Evolutionary conservation across 768 basidiomycete genomes (phyloP), one percentile per base, ranked within the genome.

Genomic region (Lactarius vividus): DNA sequence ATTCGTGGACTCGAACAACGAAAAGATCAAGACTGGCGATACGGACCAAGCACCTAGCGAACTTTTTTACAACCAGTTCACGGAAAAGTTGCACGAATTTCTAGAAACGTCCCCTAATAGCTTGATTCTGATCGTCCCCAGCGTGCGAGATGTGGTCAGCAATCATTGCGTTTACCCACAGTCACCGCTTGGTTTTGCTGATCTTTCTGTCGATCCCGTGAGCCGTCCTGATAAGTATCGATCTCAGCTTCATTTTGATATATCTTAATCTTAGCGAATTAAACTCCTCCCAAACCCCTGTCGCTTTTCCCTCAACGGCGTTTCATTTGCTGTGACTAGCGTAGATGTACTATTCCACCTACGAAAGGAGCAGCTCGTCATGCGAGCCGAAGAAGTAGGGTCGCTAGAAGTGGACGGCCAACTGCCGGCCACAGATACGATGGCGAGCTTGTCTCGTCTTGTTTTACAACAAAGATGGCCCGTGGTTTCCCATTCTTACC

Each of bases 261-360:
- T 44, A 61, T 29, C 53, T 39, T 8, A 69, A 54, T 54, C 20
- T 63, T 33, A 98, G 96, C 83, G 87, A 65, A 86, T 97, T 59
- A 84, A 81, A 59, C 75, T 91, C 26, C 81, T 98, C 10, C 91
- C 96, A 3, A 99, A 98, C 71, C 97, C 97, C 0, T 84, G 87
- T 16, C 81, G 83, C 6, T 95, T 98, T 76, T 83, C 84, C n/a
- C 77, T 99, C 67, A 95, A 98, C 74, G 91, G 86, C 52, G 77
- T 97, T 55, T 79, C 84, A 4, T 91, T 99, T 70, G 91, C 84
- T 3, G 82, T 85, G 16, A 89, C 84, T n/a, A 92, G 91, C 68
- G 86, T 93, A 29, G 97, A 99, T 74, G 84, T 88, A 0, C 77
- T 98, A 26, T 96, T 95, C 78, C 94, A 97, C 73, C 81, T 98